phyloP scores from a whole-genome alignment of 2,329 filamentous ascomycete species.

The Metarhizium robertsii region DNA sequence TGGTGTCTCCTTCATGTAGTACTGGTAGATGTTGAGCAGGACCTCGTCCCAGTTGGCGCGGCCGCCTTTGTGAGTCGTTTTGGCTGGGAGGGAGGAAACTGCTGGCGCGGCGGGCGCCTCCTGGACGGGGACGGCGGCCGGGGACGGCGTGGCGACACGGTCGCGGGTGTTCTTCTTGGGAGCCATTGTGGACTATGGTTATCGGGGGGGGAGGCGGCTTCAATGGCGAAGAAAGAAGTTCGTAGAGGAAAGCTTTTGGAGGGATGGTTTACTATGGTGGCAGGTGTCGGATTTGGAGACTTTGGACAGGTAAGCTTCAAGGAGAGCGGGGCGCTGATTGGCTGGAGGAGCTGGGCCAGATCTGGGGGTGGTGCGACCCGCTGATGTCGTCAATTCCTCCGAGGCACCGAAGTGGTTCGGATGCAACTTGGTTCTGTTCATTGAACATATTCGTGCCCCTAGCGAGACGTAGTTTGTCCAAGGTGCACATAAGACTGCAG shows the following conservation, averaged over 20 bases:
- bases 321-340: slow-evolving; percentile 20
- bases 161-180: slow-evolving; percentile 37
- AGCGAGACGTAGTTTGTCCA: not conserved
- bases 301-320: slow-evolving; percentile 29
- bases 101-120: not conserved
- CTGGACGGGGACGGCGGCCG: slow-evolving; percentile 2
- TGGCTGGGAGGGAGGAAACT: not conserved
- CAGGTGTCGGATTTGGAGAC: slow-evolving; percentile 1
- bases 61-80: slow-evolving; percentile 13
- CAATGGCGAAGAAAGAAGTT: slow-evolving; percentile 3
- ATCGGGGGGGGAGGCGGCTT: not conserved
- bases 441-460: not conserved
- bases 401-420: not conserved
- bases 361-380: not conserved
- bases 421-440: not conserved
- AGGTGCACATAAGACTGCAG: not conserved
- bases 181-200: slow-evolving; percentile 29
- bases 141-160: slow-evolving; percentile 9
- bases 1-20: slow-evolving; percentile 73
- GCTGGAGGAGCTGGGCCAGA: slow-evolving; percentile 7
- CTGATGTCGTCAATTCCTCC: slow-evolving; percentile 6
- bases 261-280: not conserved
- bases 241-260: not conserved
- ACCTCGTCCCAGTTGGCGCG: slow-evolving; percentile 47
- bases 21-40: slow-evolving; percentile 58